Evolutionary conservation across 371 early-diverging fungal species (phyloP).

Genomic region (Mucor ambiguus): DNA sequence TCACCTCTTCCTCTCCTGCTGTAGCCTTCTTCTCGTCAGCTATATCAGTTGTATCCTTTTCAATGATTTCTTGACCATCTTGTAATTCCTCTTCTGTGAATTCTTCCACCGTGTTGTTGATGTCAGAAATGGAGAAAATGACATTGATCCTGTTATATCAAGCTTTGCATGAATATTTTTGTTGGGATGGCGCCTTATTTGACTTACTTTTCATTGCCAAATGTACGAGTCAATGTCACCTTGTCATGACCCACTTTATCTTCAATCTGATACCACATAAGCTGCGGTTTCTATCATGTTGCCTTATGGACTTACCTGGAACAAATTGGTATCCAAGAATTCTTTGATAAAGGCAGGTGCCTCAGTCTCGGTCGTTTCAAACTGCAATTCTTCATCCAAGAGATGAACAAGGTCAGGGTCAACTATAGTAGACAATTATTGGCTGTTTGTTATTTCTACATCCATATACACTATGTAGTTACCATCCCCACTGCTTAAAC

Average conservation of each 20-base stretch:
- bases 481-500: constrained; percentile 25
- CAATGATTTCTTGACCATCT: background rate
- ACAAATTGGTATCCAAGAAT: constrained; percentile 68
- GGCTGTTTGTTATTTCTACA: background rate
- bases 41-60: background rate
- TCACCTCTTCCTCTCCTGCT: constrained; percentile 2
- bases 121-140: constrained; percentile 78
- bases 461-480: background rate
- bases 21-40: constrained; percentile 8
- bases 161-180: background rate
- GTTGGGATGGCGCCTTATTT: background rate
- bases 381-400: constrained; percentile 71
- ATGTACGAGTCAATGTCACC: constrained; percentile 71
- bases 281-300: background rate
- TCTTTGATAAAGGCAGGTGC: constrained; percentile 57
- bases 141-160: constrained; percentile 59
- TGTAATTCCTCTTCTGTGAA: constrained; percentile 7
- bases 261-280: constrained; percentile 50
- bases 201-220: constrained; percentile 80
- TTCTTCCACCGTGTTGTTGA: constrained; percentile 59
- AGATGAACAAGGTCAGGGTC: constrained; percentile 66
- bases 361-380: constrained; percentile 62
- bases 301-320: constrained; percentile 46
- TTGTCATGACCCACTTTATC: constrained; percentile 73
- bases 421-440: constrained; percentile 16